Percentiles rank a stretch among this genome's conserved stretches.
Evolutionary conservation across 495 filamentous ascomycete species (phyloP).

Genomic region (Neurospora sublineolata): DNA sequence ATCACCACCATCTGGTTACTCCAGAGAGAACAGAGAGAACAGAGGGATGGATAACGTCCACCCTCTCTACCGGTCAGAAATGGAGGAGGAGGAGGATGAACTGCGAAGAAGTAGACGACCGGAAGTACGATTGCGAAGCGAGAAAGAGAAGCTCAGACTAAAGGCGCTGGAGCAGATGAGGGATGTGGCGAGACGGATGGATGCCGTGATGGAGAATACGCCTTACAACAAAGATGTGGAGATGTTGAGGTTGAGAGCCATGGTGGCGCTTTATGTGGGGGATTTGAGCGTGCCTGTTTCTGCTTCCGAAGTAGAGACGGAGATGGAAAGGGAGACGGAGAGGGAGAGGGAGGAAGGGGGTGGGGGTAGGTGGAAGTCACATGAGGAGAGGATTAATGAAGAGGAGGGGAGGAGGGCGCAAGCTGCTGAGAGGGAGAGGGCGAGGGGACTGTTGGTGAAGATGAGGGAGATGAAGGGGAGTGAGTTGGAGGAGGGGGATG

Average conservation of each 20-base stretch:
- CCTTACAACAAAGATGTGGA: slow-evolving; percentile 50
- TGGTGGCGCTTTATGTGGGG: slow-evolving; percentile 55
- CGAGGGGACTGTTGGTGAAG: slow-evolving; percentile 17
- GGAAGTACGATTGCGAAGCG: slow-evolving; percentile 1
- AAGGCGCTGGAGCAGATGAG: slow-evolving; percentile 18
- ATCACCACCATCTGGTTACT: neutral
- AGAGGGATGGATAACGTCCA: neutral
- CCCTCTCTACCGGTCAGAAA: neutral
- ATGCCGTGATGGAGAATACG: slow-evolving; percentile 47
- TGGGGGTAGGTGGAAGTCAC: neutral
- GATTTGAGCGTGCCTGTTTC: slow-evolving; percentile 38
- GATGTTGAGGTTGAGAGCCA: slow-evolving; percentile 51
- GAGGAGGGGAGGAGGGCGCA: slow-evolving; percentile 13
- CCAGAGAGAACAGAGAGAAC: neutral
- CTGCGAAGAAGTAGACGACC: neutral
- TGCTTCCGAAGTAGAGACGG: neutral
- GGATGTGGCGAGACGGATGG: slow-evolving; percentile 51
- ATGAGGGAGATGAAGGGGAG: slow-evolving; percentile 16
- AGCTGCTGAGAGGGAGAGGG: slow-evolving; percentile 15
- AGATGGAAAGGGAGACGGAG: slow-evolving; percentile 7
- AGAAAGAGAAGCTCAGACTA: slow-evolving; percentile 17
- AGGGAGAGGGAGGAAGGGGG: neutral
- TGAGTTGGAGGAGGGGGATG: slow-evolving; percentile 18
- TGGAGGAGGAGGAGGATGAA: neutral
- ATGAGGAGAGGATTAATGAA: slow-evolving; percentile 12